Evolutionary conservation across 148 eudicot genomes (phyloP).

Genomic region (Beta vulgaris): DNA sequence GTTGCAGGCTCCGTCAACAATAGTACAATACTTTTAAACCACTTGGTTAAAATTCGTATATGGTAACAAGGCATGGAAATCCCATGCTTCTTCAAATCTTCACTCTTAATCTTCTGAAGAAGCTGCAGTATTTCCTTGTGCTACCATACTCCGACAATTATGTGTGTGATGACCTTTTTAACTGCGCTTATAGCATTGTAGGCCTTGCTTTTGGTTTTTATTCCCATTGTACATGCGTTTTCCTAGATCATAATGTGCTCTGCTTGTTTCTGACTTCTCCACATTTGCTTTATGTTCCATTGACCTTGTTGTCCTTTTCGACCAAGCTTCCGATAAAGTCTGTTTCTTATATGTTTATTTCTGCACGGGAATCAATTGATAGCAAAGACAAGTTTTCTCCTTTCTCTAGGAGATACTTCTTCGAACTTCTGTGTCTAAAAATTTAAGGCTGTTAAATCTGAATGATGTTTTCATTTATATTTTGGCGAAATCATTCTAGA

Average conservation of each 20-base stretch:
- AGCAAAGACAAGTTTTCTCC: neutral
- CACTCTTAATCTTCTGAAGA: neutral
- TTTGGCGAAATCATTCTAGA: slow-evolving; percentile 46
- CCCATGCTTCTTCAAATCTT: neutral
- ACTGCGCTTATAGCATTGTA: neutral
- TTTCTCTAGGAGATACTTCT: neutral
- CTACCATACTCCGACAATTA: neutral
- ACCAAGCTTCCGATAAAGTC: too few species aligned
- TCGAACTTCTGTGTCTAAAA: neutral
- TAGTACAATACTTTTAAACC: too few species aligned
- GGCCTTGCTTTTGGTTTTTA: neutral
- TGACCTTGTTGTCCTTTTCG: neutral
- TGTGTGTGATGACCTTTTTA: neutral
- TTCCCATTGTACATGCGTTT: neutral
- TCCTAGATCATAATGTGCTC: neutral
- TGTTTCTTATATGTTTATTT: too few species aligned
- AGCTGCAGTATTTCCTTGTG: neutral
- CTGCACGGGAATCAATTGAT: too few species aligned
- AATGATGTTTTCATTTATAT: neutral
- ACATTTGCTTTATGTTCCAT: neutral
- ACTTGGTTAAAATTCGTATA: too few species aligned
- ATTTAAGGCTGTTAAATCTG: neutral
- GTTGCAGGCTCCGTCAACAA: too few species aligned
- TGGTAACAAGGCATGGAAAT: neutral
- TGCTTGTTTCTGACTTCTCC: neutral